phyloP scores from a whole-genome alignment of 2,329 filamentous ascomycete species.

The Sporothrix humicola region DNA sequence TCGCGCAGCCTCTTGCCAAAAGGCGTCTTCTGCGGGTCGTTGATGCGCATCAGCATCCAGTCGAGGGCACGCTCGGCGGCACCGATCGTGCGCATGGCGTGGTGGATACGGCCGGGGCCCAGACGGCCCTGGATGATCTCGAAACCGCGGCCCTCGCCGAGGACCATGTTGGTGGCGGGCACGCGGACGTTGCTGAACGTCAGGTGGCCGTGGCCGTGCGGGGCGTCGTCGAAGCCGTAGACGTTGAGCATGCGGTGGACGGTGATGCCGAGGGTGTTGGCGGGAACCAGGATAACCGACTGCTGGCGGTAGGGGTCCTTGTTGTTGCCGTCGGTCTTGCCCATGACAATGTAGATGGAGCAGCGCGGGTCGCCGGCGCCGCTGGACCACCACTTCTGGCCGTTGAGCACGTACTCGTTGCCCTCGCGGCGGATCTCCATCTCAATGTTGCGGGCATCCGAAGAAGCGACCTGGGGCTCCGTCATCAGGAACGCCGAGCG shows the following conservation, averaged over 20 bases:
- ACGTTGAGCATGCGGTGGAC: conserved; percentile 92
- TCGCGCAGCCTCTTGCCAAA: conserved; percentile 87
- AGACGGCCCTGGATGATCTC: conserved; percentile 98
- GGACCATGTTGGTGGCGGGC: conserved; percentile 80
- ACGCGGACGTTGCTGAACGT: conserved; percentile 89
- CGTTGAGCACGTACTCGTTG: conserved; percentile 88
- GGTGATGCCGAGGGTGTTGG: conserved; percentile 81
- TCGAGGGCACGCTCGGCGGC: conserved; percentile 89
- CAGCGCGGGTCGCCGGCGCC: conserved; percentile 93
- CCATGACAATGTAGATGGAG: conserved; percentile 95
- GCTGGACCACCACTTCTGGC: conserved; percentile 99
- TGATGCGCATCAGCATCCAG: conserved; percentile 92
- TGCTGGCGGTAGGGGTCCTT: conserved; percentile 84
- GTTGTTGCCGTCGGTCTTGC: conserved; percentile 81
- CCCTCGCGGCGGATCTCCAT: conserved; percentile 82
- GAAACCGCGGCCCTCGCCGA: conserved; percentile 92
- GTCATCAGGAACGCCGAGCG: conserved; percentile 93
- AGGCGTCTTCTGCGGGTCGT: conserved; percentile 87
- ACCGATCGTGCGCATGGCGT: conserved; percentile 94
- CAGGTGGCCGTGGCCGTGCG: conserved; percentile 95
- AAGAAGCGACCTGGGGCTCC: conserved; percentile 84
- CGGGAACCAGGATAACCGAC: conserved; percentile 88
- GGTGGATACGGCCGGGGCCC: conserved; percentile 94
- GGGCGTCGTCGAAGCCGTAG: conserved; percentile 97
- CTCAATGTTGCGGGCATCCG: conserved; percentile 91